Percentiles rank a stretch among this genome's conserved stretches.
These are phyloP conservation scores for Hirschfeldia incana DNA, from an alignment of 345 rosid species.

Conservation along the genomic window DNA sequence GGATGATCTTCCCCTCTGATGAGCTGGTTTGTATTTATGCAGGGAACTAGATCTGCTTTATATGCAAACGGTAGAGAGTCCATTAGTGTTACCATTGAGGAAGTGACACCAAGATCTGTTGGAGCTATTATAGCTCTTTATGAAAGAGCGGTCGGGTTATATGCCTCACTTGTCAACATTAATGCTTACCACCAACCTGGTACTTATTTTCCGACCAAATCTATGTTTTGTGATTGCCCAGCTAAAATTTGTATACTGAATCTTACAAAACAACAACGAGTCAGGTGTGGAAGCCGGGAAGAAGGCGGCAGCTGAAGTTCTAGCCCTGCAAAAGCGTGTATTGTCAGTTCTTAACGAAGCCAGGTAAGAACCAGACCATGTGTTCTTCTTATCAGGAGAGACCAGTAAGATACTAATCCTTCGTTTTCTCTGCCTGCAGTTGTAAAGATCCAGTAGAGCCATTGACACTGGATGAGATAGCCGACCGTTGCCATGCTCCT, in stretches of 20 bases:
- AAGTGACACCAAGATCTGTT: constrained; percentile 88
- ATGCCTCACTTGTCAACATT: constrained; percentile 79
- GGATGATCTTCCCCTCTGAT: background rate
- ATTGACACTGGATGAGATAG: constrained; percentile 79
- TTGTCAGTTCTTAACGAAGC: constrained; percentile 92
- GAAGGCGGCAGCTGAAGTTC: constrained; percentile 95
- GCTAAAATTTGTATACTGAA: background rate
- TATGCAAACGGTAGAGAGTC: constrained; percentile 90
- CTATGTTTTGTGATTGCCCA: background rate
- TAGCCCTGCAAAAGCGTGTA: constrained; percentile 94
- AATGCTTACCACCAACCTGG: constrained; percentile 99
- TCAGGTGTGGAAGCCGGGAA: constrained; percentile 99
- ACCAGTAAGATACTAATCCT: background rate
- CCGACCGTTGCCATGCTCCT: constrained; percentile 87
- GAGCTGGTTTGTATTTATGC: constrained; percentile 33
- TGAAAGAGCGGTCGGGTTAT: constrained; percentile 96
- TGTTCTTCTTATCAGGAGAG: constrained; percentile 12
- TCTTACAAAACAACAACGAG: constrained; percentile 5
- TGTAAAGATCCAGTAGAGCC: constrained; percentile 94
- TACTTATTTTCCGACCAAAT: constrained; percentile 31
- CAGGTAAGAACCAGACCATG: constrained; percentile 50
- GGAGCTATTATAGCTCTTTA: constrained; percentile 93
- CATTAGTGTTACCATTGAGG: constrained; percentile 83
- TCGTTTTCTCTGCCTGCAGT: constrained; percentile 43
- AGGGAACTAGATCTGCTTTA: constrained; percentile 98